A percentile compares a stretch with the other conserved stretches of the same genome.
Evolutionary conservation across 805 yeast genomes (phyloP).

Genomic region (Pichia occidentalis): DNA sequence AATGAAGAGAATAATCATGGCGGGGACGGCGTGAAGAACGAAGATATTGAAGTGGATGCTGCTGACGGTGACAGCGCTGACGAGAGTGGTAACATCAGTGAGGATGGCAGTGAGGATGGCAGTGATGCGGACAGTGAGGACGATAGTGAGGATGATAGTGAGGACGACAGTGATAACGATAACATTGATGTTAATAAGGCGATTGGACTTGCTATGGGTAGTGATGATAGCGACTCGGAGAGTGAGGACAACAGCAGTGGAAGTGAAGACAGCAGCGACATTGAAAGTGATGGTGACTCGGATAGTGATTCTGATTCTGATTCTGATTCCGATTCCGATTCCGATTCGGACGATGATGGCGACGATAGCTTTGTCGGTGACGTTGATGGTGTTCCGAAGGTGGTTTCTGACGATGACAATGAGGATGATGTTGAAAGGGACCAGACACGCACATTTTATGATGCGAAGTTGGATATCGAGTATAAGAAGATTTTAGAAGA

Average conservation of each 20-base stretch:
- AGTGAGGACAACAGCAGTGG: conserved; percentile 17
- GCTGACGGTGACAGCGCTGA: conserved; percentile 20
- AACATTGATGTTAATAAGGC: conserved; percentile 11
- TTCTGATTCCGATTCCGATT: conserved; percentile 16
- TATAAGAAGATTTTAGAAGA: conserved; percentile 35
- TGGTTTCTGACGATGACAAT: conserved; percentile 26
- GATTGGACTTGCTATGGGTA: conserved; percentile 12
- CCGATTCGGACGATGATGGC: conserved; percentile 16
- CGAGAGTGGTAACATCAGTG: conserved; percentile 14
- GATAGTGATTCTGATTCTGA: conserved; percentile 24
- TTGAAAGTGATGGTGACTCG: conserved; percentile 29
- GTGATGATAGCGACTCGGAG: conserved; percentile 12
- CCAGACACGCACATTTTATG: conserved; percentile 18
- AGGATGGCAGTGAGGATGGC: conserved; percentile 12
- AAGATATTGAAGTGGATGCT: conserved; percentile 15
- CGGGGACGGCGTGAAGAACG: conserved; percentile 17
- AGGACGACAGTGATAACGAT: not conserved
- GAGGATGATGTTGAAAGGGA: conserved; percentile 25
- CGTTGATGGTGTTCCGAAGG: conserved; percentile 22
- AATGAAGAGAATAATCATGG: conserved; percentile 18
- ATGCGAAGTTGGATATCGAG: conserved; percentile 43
- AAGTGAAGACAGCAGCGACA: conserved; percentile 24
- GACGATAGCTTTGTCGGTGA: conserved; percentile 15
- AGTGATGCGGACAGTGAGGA: conserved; percentile 15
- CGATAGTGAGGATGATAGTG: not conserved